Base-by-base conservation (phyloP, 2,329 filamentous ascomycete genomes). In the Hyphodiscus sp. region DNA sequence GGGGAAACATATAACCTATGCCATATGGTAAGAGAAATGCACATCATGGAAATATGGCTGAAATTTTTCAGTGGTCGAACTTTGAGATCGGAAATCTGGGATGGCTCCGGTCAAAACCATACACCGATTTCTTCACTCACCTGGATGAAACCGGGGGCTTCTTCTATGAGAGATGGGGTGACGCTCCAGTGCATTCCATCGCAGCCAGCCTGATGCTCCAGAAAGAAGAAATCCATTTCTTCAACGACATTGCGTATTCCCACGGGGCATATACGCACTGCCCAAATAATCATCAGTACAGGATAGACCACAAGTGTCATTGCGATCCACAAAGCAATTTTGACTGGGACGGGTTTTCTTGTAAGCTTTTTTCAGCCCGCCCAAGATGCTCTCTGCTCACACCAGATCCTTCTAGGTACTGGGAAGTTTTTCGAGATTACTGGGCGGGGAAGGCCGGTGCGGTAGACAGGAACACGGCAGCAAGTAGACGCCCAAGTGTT, bases 301-400 rank as follows among this genome's bases (percentile, higher is more conserved):
- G 91, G 60, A 71, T 91, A 52, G 86, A 96, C 61, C 82, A 92
- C 62, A 91, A 89, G 69, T 99, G 94, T 72, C 87, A 91, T 72
- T 99, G 94, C 75, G 91, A 99, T 68, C 92, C 94, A 9, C 85
- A 86, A 66, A 88, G 97, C 56, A 99, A 99, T 76, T 99, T 99
- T 77, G 94, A 99, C 73, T 99, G 95, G 95, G 96, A 96, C 73
- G 88, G 89, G 49, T 97, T 96, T 71, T 96, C 90, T 70, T 97
- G 91, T 95, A 82, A 77, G 89, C 76, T 18, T 18, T 11, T 18
- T 18, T 11, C 10, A 1, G 15, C 16, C 20, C 20, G 1, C 20
- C 16, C 6, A 43, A 20, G 13, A 16, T 38, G 33, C 44, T 54
- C 50, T 55, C 41, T 49, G 49, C 61, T 63, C 57, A 66, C 48